Percentiles rank a stretch among this genome's conserved stretches.
Evolutionary conservation across 2,329 filamentous ascomycete species (phyloP).

Genomic region (Alternaria sp.): DNA sequence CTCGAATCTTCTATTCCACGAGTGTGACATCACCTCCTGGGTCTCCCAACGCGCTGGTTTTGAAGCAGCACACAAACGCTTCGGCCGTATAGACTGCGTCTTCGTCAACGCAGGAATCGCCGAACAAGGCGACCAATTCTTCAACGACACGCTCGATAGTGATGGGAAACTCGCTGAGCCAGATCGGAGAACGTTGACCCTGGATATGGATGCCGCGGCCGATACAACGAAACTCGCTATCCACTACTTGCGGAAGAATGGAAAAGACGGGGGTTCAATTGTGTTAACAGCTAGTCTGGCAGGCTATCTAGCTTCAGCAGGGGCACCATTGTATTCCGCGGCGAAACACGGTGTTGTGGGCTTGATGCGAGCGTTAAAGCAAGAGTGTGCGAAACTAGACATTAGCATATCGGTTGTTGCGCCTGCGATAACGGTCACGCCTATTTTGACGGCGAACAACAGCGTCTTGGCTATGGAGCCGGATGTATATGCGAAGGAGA

Average conservation of each 20-base stretch:
- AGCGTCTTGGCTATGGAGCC: slow-evolving; percentile 39
- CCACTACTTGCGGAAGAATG: slow-evolving; percentile 56
- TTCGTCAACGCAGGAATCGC: slow-evolving; percentile 62
- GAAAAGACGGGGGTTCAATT: slow-evolving; percentile 54
- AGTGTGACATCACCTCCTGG: slow-evolving; percentile 60
- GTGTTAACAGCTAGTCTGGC: slow-evolving; percentile 60
- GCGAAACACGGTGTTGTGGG: slow-evolving; percentile 63
- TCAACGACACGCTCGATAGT: slow-evolving; percentile 55
- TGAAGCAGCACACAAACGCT: slow-evolving; percentile 51
- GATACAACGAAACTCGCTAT: slow-evolving; percentile 60
- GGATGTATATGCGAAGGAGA: slow-evolving; percentile 54
- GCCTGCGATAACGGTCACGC: slow-evolving; percentile 60
- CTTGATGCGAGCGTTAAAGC: slow-evolving; percentile 61
- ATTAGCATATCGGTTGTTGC: slow-evolving; percentile 60
- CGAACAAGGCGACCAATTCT: slow-evolving; percentile 61
- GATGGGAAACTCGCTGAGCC: slow-evolving; percentile 57
- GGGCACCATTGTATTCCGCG: slow-evolving; percentile 59
- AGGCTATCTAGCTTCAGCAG: slow-evolving; percentile 59
- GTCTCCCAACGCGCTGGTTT: slow-evolving; percentile 56
- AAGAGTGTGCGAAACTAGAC: slow-evolving; percentile 56
- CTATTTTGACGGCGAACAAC: slow-evolving; percentile 51
- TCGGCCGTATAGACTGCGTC: slow-evolving; percentile 57
- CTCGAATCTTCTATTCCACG: slow-evolving; percentile 46
- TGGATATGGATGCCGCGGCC: slow-evolving; percentile 59
- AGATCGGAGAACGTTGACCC: slow-evolving; percentile 55